Conservation (phyloP, 2,329 filamentous ascomycete species). For the Aspergillus sp. region DNA sequence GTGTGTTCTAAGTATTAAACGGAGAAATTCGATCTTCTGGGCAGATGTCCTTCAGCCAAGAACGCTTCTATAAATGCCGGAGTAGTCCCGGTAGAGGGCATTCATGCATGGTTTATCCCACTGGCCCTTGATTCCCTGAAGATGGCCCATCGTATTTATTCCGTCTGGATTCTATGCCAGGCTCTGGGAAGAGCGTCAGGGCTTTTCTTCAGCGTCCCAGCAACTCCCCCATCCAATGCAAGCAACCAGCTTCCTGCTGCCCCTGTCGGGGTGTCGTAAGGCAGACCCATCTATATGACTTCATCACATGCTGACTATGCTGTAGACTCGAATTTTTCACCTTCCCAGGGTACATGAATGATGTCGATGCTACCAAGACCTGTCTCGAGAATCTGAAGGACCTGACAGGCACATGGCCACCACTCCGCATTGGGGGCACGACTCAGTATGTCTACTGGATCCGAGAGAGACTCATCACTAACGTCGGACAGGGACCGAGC, state of each 20-base stretch:
- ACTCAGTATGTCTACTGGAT: slow-evolving; percentile 26
- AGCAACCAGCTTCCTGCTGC: slow-evolving; percentile 12
- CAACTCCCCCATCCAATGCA: background rate
- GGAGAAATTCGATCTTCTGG: too few relatives aligned
- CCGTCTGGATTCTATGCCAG: background rate
- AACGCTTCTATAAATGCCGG: too few relatives aligned
- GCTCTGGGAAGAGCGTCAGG: background rate
- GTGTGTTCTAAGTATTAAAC: too few relatives aligned
- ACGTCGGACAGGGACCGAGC: slow-evolving; percentile 47
- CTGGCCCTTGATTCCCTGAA: too few relatives aligned
- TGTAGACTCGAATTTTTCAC: slow-evolving; percentile 55
- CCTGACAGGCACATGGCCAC: slow-evolving; percentile 52
- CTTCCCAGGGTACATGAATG: slow-evolving; percentile 54
- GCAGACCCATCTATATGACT: background rate
- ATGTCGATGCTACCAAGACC: slow-evolving; percentile 50
- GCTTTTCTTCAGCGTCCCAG: background rate
- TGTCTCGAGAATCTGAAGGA: slow-evolving; percentile 53
- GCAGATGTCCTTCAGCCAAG: too few relatives aligned
- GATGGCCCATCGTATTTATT: too few relatives aligned
- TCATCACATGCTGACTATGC: background rate
- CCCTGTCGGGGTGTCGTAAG: slow-evolving; percentile 48
- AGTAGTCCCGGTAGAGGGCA: too few relatives aligned
- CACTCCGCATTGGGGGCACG: slow-evolving; percentile 57
- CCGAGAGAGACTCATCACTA: background rate
- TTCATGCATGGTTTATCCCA: too few relatives aligned